Evolutionary conservation across 1,284 basidiomycete genomes (phyloP).

Genomic region (Schizophyllum commune): DNA sequence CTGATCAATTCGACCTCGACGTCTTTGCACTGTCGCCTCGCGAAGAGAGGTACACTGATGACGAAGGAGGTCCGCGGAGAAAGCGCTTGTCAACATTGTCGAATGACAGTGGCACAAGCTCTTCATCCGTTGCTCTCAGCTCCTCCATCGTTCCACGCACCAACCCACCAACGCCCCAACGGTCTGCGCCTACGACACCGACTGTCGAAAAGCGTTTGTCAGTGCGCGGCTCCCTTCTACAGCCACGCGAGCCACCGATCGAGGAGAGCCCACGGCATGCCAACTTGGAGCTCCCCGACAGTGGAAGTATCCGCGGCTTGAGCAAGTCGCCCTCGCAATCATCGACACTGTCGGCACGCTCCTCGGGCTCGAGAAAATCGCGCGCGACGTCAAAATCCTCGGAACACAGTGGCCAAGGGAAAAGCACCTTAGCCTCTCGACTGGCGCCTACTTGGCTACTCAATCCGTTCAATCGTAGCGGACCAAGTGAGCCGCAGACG

Average conservation of each 20-base stretch:
- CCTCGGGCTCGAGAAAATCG: constrained; percentile 29
- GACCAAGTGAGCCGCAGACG: constrained; percentile 52
- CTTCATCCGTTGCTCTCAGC: constrained; percentile 14
- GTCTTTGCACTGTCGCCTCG: constrained; percentile 43
- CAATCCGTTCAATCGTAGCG: constrained; percentile 56
- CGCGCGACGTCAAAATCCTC: constrained; percentile 10
- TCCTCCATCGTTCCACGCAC: constrained; percentile 2
- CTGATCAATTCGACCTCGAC: constrained; percentile 65
- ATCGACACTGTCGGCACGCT: constrained; percentile 52
- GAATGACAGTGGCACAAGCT: constrained; percentile 29
- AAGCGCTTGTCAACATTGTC: constrained; percentile 3
- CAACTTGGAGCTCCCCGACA: constrained; percentile 25
- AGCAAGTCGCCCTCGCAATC: constrained; percentile 67
- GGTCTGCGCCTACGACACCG: constrained; percentile 14
- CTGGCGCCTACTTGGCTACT: constrained; percentile 69
- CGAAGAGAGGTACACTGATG: neutral
- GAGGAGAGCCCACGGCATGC: constrained; percentile 6
- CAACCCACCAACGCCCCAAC: constrained; percentile 22
- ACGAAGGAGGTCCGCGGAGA: neutral
- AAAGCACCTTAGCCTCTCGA: constrained; percentile 42
- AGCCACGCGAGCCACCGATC: constrained; percentile 33
- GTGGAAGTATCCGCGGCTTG: constrained; percentile 25
- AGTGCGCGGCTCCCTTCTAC: constrained; percentile 48
- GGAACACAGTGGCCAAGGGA: constrained; percentile 25
- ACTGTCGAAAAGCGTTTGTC: constrained; percentile 31